Conservation (phyloP, 768 basidiomycete species). For the Macrolepiota albuminosa region DNA sequence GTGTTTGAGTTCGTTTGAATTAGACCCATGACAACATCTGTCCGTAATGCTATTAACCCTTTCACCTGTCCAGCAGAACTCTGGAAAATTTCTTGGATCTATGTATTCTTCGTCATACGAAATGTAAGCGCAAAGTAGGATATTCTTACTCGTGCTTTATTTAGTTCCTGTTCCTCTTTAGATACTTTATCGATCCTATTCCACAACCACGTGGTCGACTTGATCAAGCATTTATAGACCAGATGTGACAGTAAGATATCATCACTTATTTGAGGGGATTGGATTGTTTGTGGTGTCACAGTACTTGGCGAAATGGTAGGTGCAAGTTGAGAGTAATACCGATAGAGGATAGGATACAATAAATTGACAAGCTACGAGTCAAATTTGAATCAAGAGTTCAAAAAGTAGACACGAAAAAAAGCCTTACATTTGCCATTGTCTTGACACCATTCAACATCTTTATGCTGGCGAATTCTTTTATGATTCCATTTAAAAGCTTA, state of each 20-base stretch:
- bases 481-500: conserved; percentile 54
- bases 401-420: neutral
- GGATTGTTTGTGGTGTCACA: conserved; percentile 41
- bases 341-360: conserved; percentile 49
- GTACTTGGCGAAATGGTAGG: conserved; percentile 31
- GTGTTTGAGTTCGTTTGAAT: conserved; percentile 20
- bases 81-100: conserved; percentile 64
- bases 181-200: conserved; percentile 38
- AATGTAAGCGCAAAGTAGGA: neutral
- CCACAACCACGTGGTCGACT: conserved; percentile 74
- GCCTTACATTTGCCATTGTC: conserved; percentile 56
- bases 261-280: conserved; percentile 28
- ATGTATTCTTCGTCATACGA: conserved; percentile 1
- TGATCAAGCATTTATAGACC: conserved; percentile 70
- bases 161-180: conserved; percentile 37
- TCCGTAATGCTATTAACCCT: conserved; percentile 53
- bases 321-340: conserved; percentile 57
- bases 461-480: conserved; percentile 66
- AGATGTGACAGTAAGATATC: conserved; percentile 57
- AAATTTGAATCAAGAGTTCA: neutral
- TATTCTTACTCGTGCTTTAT: conserved; percentile 49
- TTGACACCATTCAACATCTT: conserved; percentile 69
- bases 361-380: conserved; percentile 41
- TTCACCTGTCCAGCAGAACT: conserved; percentile 54
- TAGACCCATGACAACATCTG: conserved; percentile 42